Percentiles rank a stretch among this genome's conserved stretches.
Conservation (phyloP, 2,329 filamentous ascomycete genomes). For the Rutstroemia sp. region DNA sequence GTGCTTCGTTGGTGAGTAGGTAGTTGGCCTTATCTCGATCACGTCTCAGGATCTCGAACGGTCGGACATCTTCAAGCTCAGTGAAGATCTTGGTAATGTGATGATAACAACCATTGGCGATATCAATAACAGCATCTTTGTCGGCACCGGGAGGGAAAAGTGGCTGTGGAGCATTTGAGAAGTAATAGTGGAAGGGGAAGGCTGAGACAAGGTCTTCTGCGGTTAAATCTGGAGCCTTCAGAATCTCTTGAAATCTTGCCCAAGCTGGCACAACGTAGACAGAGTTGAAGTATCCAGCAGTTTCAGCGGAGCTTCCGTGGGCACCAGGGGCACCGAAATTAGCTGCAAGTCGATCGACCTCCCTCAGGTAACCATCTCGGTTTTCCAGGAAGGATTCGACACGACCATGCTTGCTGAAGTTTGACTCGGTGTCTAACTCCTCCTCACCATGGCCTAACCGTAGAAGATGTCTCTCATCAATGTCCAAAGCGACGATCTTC, state of each 20-base stretch:
- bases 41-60: slow-evolving; percentile 86
- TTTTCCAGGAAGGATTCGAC: slow-evolving; percentile 95
- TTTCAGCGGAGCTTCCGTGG: slow-evolving; percentile 95
- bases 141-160: slow-evolving; percentile 64
- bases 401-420: slow-evolving; percentile 88
- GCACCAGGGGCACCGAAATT: slow-evolving; percentile 84
- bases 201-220: slow-evolving; percentile 56
- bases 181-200: slow-evolving; percentile 87
- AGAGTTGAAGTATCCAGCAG: slow-evolving; percentile 90
- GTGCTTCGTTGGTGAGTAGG: slow-evolving; percentile 88
- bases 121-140: slow-evolving; percentile 62
- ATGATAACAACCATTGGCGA: slow-evolving; percentile 76
- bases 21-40: slow-evolving; percentile 95
- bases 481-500: slow-evolving; percentile 93
- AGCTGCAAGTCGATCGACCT: slow-evolving; percentile 78
- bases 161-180: slow-evolving; percentile 78
- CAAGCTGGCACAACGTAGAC: slow-evolving; percentile 87
- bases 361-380: slow-evolving; percentile 65
- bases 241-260: slow-evolving; percentile 70
- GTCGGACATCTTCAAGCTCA: slow-evolving; percentile 85
- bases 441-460: slow-evolving; percentile 93
- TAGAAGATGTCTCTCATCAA: slow-evolving; percentile 88
- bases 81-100: slow-evolving; percentile 88
- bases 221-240: slow-evolving; percentile 48
- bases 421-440: slow-evolving; percentile 77